A percentile compares a stretch with the other conserved stretches of the same genome.
Evolutionary conservation across 208 protist species (phyloP).

Genomic region (Leishmania tropica): DNA sequence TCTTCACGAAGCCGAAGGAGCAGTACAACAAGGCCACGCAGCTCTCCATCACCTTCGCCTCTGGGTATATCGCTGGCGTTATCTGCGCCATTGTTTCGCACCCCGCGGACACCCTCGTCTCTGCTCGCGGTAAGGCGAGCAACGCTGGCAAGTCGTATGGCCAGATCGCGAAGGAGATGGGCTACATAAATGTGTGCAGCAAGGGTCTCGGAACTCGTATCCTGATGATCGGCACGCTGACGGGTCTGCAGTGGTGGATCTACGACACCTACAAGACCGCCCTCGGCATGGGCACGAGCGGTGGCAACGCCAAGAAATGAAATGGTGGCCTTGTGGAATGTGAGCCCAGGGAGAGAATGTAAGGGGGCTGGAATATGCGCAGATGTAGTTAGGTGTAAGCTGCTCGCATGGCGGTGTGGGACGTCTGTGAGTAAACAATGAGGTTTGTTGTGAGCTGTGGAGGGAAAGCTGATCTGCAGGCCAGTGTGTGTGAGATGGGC

Average conservation of each 20-base stretch:
- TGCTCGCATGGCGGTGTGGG: not conserved
- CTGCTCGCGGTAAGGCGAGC: conserved; percentile 87
- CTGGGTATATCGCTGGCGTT: conserved; percentile 95
- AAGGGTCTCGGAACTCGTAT: conserved; percentile 94
- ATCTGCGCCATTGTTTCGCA: conserved; percentile 96
- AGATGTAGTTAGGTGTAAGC: not conserved
- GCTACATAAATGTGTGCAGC: conserved; percentile 83
- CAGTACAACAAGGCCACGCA: conserved; percentile 90
- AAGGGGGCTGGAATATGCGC: not conserved
- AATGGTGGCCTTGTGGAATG: not conserved
- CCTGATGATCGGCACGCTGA: conserved; percentile 97
- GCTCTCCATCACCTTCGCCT: conserved; percentile 91
- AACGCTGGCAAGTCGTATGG: conserved; percentile 79
- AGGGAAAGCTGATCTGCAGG: not conserved
- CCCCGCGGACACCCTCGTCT: conserved; percentile 94
- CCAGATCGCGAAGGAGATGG: conserved; percentile 87
- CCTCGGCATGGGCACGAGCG: conserved; percentile 66
- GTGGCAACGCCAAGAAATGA: conserved; percentile 34
- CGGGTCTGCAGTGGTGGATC: conserved; percentile 97
- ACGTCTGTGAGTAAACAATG: not conserved
- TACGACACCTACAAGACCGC: conserved; percentile 79
- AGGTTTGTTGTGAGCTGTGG: not conserved
- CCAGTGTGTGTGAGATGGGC: not conserved
- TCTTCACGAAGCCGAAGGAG: conserved; percentile 86
- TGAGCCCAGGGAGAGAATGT: not conserved